phyloP scores from a whole-genome alignment of 768 basidiomycete genomes.

The Kwoniella europaea region DNA sequence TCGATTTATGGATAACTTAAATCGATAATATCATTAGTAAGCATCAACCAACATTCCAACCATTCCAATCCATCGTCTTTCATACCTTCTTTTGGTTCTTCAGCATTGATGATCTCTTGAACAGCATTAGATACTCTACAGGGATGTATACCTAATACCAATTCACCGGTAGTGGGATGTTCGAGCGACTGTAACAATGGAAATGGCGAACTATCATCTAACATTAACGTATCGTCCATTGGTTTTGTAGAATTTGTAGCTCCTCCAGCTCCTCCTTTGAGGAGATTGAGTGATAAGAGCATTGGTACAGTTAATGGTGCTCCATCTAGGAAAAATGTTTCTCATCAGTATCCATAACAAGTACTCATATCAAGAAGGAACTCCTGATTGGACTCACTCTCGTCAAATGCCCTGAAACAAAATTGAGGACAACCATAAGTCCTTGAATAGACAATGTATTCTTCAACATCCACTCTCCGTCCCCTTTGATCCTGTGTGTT shows the following conservation, averaged over 20 bases:
- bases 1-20: constrained; percentile 15
- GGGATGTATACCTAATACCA: constrained; percentile 34
- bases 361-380: too few species aligned
- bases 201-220: constrained; percentile 16
- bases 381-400: too few species aligned
- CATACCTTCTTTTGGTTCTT: not conserved
- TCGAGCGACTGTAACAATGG: constrained; percentile 32
- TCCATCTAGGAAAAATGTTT: too few species aligned
- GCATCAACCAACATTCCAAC: constrained; percentile 41
- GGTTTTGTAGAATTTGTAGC: not conserved
- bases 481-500: not conserved
- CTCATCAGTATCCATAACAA: too few species aligned
- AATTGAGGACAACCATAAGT: constrained; percentile 31
- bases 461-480: constrained; percentile 21
- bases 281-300: constrained; percentile 11
- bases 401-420: constrained; percentile 33
- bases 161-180: constrained; percentile 28
- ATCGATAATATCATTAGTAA: constrained; percentile 25
- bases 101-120: constrained; percentile 18
- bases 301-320: constrained; percentile 14
- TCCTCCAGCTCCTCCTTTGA: not conserved
- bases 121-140: constrained; percentile 29
- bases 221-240: not conserved
- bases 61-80: constrained; percentile 13
- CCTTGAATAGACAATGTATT: constrained; percentile 28